Percentiles rank a stretch among this genome's conserved stretches.
These are phyloP conservation scores for Metarhizium album DNA, from an alignment of 2,329 filamentous ascomycete genomes.

Conservation along the genomic window DNA sequence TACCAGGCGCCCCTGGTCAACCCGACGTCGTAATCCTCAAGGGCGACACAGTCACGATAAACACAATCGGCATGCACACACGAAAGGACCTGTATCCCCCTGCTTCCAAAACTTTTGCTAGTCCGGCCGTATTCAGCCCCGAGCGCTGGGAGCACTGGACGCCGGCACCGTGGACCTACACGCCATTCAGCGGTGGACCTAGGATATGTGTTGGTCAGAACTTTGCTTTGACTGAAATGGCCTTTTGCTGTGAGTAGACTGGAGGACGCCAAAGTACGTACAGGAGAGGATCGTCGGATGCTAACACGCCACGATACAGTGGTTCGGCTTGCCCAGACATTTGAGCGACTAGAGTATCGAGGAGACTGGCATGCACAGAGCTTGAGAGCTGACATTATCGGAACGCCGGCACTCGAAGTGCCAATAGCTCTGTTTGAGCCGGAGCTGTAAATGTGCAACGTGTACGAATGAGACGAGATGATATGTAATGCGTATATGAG, in stretches of 20 bases:
- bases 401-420: slow-evolving; percentile 28
- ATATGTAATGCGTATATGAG: neutral
- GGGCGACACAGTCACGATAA: slow-evolving; percentile 37
- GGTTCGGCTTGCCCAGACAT: slow-evolving; percentile 44
- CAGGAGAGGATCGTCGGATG: neutral
- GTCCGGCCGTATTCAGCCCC: slow-evolving; percentile 32
- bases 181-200: slow-evolving; percentile 41
- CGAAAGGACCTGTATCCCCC: slow-evolving; percentile 36
- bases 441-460: slow-evolving; percentile 11
- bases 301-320: slow-evolving; percentile 23
- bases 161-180: slow-evolving; percentile 40
- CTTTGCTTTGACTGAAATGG: slow-evolving; percentile 49
- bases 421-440: slow-evolving; percentile 24
- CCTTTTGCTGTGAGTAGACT: slow-evolving; percentile 29
- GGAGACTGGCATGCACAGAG: slow-evolving; percentile 31
- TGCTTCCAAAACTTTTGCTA: slow-evolving; percentile 23
- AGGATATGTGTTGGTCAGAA: slow-evolving; percentile 47
- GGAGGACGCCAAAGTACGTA: neutral
- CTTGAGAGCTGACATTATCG: slow-evolving; percentile 31
- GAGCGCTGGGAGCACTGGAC: slow-evolving; percentile 42
- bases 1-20: slow-evolving; percentile 13
- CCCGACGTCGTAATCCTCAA: slow-evolving; percentile 32
- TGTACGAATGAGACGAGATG: neutral
- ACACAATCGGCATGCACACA: slow-evolving; percentile 40
- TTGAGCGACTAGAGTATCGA: slow-evolving; percentile 39